Base-by-base conservation (phyloP, 495 filamentous ascomycete species). In the Cudoniella acicularis region DNA sequence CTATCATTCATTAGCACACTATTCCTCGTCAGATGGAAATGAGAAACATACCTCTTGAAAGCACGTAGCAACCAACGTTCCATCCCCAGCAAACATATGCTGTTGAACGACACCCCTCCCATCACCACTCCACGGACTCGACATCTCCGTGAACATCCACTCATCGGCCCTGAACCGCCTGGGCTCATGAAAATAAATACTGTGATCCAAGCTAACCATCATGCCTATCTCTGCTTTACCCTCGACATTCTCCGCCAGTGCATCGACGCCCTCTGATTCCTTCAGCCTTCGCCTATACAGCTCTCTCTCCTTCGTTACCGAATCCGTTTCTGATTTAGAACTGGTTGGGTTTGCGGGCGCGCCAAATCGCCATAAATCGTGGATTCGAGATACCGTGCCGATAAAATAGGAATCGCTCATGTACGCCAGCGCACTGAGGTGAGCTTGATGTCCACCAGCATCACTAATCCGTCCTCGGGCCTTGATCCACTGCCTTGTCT, bases 201-300 rank as follows among this genome's bases (percentile, higher is more conserved):
- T 87, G 73, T 94, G 91, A 70, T 98, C 94, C 20, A 98, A 74
- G 54, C 87, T 91, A 56, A 98, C 91, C 89, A 97, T 93, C 92
- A 98, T 98, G 10, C 94, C 90, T 16, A 98, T 75, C 67, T 77
- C 70, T 10, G 81, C 79, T 43, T 74, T 68, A 1, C 61, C 63
- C 45, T 62, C 50, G 45, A 62, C 47, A 40, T 68, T 61, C 20
- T 67, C 41, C 24, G 66, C 50, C 54, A 73, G 69, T 17, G 63
- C 58, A 46, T 69, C 66, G 51, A 66, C 62, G 13, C 64, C 73
- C 52, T 67, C 57, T 64, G 70, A 69, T 10, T 76, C 70, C 52
- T 72, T 69, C 16, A 75, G 60, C 47, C 69, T 67, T 36, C 66
- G 65, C 22, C 71, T 65, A 64, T 71, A 52, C 18, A 74, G 73